Evolutionary conservation across 2,329 filamentous ascomycete genomes (phyloP), one percentile per base, ranked within the genome.

Genomic region (Aspergillus melleus): DNA sequence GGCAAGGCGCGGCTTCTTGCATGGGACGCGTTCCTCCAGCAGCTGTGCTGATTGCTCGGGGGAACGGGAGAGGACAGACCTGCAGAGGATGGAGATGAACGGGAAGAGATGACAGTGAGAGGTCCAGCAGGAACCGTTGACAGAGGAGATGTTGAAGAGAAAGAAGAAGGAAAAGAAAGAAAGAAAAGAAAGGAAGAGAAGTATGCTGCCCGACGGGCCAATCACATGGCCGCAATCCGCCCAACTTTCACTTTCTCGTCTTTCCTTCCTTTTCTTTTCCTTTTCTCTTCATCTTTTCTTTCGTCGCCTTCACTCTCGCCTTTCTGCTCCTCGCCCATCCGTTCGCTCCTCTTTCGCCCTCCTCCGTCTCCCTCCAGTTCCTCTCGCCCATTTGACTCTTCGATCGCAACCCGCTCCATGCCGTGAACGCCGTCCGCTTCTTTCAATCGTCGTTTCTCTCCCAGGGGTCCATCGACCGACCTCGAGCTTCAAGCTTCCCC

Each of bases 311-410:
- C 20, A 29, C 11, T 16, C 49, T 42, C 52, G 14, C 32, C 51
- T 46, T 55, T 20, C 32, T 20, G 9, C 50, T 52, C 52, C 22
- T 57, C 49, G 51, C 26, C 47, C 30, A 57, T 44, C 50, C 52
- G n/a, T 36, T 20, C 29, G 50, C 50, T 46, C 36, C 54, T 49
- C 19, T 57, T n/a, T 36, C 22, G 29, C 11, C 54, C 44, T 22
- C 44, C 16, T 16, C 14, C 36, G 36, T 14, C 36, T 6, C 16
- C 36, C 5, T 42, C 36, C 36, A 14, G 16, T 42, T 12, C 36
- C 14, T 42, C 36, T 42, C 36, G 36, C 36, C 6, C 36, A 42
- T n/a, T 12, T 14, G 11, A 14, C 14, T 14, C 20, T 12, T 14
- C 44, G 4, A 16, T 47, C 20, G 19, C 44, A 47, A 22, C 22